Base-by-base conservation (phyloP, 164 flowering plant genomes). In the Hamamelis virginiana region DNA sequence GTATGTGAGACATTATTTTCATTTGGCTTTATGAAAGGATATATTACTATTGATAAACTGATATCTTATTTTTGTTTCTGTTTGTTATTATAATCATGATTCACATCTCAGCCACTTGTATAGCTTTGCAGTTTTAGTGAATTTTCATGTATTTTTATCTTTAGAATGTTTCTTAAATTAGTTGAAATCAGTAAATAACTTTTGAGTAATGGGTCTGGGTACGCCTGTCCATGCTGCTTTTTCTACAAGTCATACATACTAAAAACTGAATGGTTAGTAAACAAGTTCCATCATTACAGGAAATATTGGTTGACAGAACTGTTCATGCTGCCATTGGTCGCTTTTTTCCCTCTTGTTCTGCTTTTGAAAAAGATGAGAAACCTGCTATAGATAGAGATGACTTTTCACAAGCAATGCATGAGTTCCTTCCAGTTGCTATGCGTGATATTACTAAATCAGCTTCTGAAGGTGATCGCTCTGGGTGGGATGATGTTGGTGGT, bases 401-500 rank as follows among this genome's bases (percentile, higher is more conserved):
- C 74, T 95, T 95, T 81, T 70, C 81, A 59, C 82, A 66, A 61
- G 99, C 98, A 69, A 87, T 90, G 91, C 74, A 87, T 65, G 89
- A 85, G 50, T 95, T 95, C 62, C 82, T 95, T 63, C 99, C 99
- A 23, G 89, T 90, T 74, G 85, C 96, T 19, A 92, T 91, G 99
- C 97, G 97, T 46, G 97, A 86, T 71, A 80, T 92, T 64, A 85
- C 96, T 38, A 95, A 89, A 78, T 69, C 91, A 73, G 80, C 89
- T 80, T 57, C 87, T 44, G 94, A 90, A 65, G 95, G 84, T 78
- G 89, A 91, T 41, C 94, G 82, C 21, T 71, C 84, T 71, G 99
- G 99, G 55, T 95, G 99, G 99, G 96, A 86, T 53, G 96, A 92
- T 80, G 92, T 95, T 75, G 99, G 99, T 68, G 99, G 99, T 72